phyloP scores from a whole-genome alignment of 371 early-diverging fungal genomes.

The Blastocladiella emersonii region DNA sequence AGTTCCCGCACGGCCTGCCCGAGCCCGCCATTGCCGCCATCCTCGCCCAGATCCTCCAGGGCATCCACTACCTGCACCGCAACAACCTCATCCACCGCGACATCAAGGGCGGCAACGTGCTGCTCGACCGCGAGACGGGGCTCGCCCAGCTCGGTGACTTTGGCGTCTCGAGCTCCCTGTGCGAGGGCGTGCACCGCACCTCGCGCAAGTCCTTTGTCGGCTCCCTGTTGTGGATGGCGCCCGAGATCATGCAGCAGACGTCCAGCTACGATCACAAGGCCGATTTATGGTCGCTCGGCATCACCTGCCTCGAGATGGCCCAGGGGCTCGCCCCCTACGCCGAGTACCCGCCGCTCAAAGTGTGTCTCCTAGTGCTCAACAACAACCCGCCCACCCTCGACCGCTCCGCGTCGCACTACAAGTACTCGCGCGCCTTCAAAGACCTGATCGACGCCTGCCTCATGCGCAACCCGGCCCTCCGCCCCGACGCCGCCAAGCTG shows the following conservation, averaged over 20 bases:
- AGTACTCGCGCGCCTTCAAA: constrained; percentile 15
- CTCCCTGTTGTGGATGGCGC: constrained; percentile 18
- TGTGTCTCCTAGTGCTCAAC: constrained; percentile 30
- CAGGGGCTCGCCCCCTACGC: constrained; percentile 33
- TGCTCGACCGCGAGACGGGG: constrained; percentile 14
- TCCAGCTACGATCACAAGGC: constrained; percentile 23
- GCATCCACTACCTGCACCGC: constrained; percentile 20
- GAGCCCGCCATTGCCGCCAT: constrained; percentile 8
- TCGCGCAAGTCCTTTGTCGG: constrained; percentile 33
- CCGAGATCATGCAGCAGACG: constrained; percentile 23
- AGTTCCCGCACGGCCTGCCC: constrained; percentile 15
- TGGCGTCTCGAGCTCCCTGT: constrained; percentile 22
- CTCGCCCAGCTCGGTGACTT: constrained; percentile 22
- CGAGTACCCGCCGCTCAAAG: constrained; percentile 24
- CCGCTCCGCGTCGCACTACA: background rate
- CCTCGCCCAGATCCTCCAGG: constrained; percentile 17
- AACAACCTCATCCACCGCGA: constrained; percentile 21
- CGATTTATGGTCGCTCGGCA: constrained; percentile 56
- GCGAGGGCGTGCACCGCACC: constrained; percentile 7
- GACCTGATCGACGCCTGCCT: constrained; percentile 28
- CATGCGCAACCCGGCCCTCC: constrained; percentile 28
- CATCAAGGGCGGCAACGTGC: constrained; percentile 30
- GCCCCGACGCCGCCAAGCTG: constrained; percentile 27
- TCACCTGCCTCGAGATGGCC: constrained; percentile 47
- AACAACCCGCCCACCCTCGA: constrained; percentile 27